Evolutionary conservation across 352 stramenopile genomes (phyloP).

Genomic region (Saprolegnia parasitica): DNA sequence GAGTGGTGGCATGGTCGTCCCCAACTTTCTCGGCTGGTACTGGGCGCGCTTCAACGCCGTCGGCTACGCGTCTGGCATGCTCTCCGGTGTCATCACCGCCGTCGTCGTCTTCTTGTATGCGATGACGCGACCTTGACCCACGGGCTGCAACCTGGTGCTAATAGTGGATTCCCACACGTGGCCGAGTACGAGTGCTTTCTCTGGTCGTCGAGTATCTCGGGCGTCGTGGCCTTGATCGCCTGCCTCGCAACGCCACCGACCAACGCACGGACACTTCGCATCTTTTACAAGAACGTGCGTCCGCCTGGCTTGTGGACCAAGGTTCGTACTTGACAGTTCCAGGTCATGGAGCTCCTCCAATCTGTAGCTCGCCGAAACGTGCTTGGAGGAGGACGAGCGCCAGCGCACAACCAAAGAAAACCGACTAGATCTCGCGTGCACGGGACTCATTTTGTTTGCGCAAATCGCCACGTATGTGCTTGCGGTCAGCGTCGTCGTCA

Average conservation of each 20-base stretch:
- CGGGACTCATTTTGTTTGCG: constrained; percentile 52
- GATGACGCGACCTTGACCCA: background rate
- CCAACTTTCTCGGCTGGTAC: constrained; percentile 79
- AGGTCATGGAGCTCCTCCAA: background rate
- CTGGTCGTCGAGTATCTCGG: constrained; percentile 57
- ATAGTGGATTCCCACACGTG: constrained; percentile 38
- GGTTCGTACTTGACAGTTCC: background rate
- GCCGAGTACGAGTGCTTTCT: constrained; percentile 51
- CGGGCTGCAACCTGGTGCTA: too few species aligned
- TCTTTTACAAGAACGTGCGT: constrained; percentile 65
- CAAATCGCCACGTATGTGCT: constrained; percentile 64
- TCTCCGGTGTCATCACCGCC: constrained; percentile 49
- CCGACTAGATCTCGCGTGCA: constrained; percentile 53
- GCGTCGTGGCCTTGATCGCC: constrained; percentile 39
- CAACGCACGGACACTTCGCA: constrained; percentile 47
- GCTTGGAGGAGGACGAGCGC: constrained; percentile 50
- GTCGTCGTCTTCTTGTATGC: constrained; percentile 66
- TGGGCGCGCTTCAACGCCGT: constrained; percentile 70
- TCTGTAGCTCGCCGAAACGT: constrained; percentile 49
- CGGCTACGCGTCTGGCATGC: constrained; percentile 51
- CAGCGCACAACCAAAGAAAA: constrained; percentile 59
- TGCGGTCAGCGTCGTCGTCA: constrained; percentile 57
- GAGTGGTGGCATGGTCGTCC: constrained; percentile 59
- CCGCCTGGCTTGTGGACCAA: constrained; percentile 50
- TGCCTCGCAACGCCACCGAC: constrained; percentile 43